A percentile compares a stretch with the other conserved stretches of the same genome.
Evolutionary conservation across 768 basidiomycete genomes (phyloP).

Genomic region (Tephrocybe sp.): DNA sequence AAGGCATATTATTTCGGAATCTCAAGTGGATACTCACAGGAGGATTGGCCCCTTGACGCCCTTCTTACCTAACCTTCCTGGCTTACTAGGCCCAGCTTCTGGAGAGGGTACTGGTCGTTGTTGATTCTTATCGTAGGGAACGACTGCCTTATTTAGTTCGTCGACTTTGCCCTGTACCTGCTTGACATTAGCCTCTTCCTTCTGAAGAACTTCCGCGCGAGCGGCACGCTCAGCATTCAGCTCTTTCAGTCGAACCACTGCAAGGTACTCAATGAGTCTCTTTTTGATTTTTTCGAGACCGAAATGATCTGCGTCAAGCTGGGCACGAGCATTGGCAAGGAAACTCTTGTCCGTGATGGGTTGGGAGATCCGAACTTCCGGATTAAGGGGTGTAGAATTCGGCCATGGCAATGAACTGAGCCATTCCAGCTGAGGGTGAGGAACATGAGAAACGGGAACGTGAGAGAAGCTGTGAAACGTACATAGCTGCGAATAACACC

Average conservation of each 20-base stretch:
- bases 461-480: conserved; percentile 24
- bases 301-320: conserved; percentile 88
- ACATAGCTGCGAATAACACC: conserved; percentile 86
- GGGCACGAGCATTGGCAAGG: conserved; percentile 66
- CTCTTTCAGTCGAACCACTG: conserved; percentile 68
- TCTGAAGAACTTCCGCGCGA: conserved; percentile 21
- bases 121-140: conserved; percentile 22
- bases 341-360: conserved; percentile 53
- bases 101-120: conserved; percentile 19
- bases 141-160: conserved; percentile 25
- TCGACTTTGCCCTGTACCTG: conserved; percentile 21
- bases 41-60: conserved; percentile 70
- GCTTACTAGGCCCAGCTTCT: conserved; percentile 9
- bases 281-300: conserved; percentile 93
- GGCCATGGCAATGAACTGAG: conserved; percentile 85
- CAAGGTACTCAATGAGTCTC: conserved; percentile 87
- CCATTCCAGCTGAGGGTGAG: conserved; percentile 75
- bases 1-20: background rate
- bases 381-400: conserved; percentile 32
- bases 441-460: background rate
- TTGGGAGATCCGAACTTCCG: conserved; percentile 12
- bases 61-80: conserved; percentile 30
- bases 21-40: conserved; percentile 36
- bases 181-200: conserved; percentile 20
- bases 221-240: conserved; percentile 38